Conservation (phyloP, 495 filamentous ascomycete species). For the Xylaria acuta region DNA sequence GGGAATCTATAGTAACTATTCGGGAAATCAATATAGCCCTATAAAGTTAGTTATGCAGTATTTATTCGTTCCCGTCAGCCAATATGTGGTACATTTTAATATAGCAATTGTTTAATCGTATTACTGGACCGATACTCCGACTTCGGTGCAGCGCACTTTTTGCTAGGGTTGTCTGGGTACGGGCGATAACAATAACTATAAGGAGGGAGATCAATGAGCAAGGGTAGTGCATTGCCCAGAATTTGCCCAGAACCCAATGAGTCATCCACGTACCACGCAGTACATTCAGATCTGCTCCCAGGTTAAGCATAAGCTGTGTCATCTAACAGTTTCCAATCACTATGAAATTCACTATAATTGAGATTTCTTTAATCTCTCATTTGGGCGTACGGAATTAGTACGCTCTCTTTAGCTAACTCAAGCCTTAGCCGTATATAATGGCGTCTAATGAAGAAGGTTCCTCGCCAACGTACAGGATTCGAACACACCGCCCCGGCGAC, state of each 20-base stretch:
- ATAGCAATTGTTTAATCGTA: neutral
- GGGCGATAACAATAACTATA: neutral
- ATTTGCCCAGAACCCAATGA: neutral
- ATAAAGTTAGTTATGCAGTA: neutral
- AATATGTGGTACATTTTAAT: neutral
- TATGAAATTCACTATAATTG: neutral
- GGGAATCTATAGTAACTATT: neutral
- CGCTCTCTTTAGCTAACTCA: neutral
- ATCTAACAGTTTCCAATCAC: neutral
- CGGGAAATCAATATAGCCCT: neutral
- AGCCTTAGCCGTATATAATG: neutral
- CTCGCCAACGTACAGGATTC: neutral
- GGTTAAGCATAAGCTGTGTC: neutral
- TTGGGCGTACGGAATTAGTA: neutral
- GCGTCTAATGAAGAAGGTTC: neutral
- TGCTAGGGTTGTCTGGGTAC: neutral
- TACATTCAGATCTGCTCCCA: neutral
- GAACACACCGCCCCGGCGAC: neutral
- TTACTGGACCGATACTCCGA: neutral
- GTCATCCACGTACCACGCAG: neutral
- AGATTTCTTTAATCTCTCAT: no score
- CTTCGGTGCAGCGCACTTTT: neutral
- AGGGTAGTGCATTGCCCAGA: neutral
- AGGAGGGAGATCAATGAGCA: neutral
- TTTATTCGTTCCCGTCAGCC: neutral